Percentiles rank a stretch among this genome's conserved stretches.
Evolutionary conservation across 305 asterid genomes (phyloP).

Genomic region (Fraxinus greggii): DNA sequence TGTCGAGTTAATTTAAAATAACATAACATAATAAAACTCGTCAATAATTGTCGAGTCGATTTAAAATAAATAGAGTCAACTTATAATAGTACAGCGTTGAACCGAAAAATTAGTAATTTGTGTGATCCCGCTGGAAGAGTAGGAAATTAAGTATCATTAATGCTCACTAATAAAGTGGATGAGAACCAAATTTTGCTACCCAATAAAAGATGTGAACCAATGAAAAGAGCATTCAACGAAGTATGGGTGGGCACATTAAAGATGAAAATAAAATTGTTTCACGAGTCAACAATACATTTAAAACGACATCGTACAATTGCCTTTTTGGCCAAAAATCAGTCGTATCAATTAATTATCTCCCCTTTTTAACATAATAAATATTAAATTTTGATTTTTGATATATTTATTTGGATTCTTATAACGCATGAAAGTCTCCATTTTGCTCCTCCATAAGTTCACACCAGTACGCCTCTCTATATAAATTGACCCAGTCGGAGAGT

Average conservation of each 20-base stretch:
- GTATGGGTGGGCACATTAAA: constrained; percentile 29
- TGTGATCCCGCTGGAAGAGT: constrained; percentile 14
- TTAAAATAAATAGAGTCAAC: too few relatives aligned
- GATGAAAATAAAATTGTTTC: constrained; percentile 26
- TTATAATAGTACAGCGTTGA: not conserved
- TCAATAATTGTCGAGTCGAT: too few relatives aligned
- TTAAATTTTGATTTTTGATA: too few relatives aligned
- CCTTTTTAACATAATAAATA: not conserved
- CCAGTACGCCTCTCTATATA: constrained; percentile 40
- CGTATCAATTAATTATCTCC: not conserved
- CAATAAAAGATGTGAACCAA: not conserved
- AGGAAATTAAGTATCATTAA: not conserved
- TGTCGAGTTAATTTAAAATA: not conserved
- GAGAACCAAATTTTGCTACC: constrained; percentile 22
- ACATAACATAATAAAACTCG: not conserved
- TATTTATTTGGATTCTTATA: not conserved
- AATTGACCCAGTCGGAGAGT: constrained; percentile 19
- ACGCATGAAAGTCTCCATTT: constrained; percentile 32
- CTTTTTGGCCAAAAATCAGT: constrained; percentile 1
- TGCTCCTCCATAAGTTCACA: constrained; percentile 40
- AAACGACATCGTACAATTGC: constrained; percentile 13
- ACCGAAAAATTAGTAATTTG: not conserved
- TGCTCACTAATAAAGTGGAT: constrained; percentile 20
- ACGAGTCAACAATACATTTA: constrained; percentile 27
- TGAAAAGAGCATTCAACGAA: not conserved